Percentiles rank a stretch among this genome's conserved stretches.
phyloP scores from a whole-genome alignment of 192 early-diverging fungal species.

The Endogone sp. region DNA sequence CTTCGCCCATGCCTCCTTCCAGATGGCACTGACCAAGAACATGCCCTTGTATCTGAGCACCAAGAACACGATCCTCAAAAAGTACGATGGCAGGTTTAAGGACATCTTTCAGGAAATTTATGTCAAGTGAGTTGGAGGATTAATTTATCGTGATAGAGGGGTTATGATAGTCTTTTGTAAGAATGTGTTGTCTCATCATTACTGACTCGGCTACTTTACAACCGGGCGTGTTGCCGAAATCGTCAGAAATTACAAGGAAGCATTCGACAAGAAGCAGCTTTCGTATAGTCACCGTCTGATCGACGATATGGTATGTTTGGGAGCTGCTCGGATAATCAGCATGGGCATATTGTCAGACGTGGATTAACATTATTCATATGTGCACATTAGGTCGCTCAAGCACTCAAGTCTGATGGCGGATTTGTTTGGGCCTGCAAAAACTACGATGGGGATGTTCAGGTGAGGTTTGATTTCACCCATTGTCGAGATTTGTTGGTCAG shows the following conservation, averaged over 20 bases:
- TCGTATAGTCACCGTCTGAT: constrained; percentile 99
- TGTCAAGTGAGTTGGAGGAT: constrained; percentile 49
- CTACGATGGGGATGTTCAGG: constrained; percentile 96
- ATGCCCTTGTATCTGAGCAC: constrained; percentile 94
- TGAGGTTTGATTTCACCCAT: too few relatives aligned
- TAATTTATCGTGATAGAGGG: too few relatives aligned
- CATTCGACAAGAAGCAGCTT: constrained; percentile 81
- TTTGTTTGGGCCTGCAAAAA: constrained; percentile 96
- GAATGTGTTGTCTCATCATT: too few relatives aligned
- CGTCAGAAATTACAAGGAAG: constrained; percentile 62
- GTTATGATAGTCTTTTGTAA: too few relatives aligned
- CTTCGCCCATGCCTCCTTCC: constrained; percentile 95
- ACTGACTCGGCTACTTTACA: neutral
- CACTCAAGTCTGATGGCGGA: constrained; percentile 89
- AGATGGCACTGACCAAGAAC: constrained; percentile 83
- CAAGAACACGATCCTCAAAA: constrained; percentile 97
- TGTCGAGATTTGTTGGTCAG: too few relatives aligned
- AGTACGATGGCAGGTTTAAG: constrained; percentile 98
- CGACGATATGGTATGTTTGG: constrained; percentile 90
- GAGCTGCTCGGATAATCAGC: too few relatives aligned
- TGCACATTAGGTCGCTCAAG: constrained; percentile 87
- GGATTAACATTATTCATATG: too few relatives aligned
- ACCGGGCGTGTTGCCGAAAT: neutral
- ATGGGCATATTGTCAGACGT: too few relatives aligned
- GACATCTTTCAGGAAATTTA: constrained; percentile 94